Percentiles rank a stretch among this genome's conserved stretches.
phyloP scores from a whole-genome alignment of 805 yeast genomes.

The Metschnikowia santaceciliae region DNA sequence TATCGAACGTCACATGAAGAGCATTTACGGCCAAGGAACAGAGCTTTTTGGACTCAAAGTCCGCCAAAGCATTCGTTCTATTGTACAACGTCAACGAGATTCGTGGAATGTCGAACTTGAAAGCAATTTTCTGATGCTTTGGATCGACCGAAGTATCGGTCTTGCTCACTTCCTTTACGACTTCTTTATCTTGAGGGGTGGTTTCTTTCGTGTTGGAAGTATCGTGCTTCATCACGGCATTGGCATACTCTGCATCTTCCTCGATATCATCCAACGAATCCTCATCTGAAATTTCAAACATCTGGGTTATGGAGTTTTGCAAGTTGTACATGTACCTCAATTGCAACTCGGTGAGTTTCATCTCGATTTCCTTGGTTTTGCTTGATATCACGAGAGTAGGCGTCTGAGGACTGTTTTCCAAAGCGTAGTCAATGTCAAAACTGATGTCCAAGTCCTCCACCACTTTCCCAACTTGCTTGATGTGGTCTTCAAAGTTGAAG shows the following conservation, averaged over 20 bases:
- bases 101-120: slow-evolving; percentile 58
- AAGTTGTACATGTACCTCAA: slow-evolving; percentile 54
- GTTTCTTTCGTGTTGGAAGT: slow-evolving; percentile 3
- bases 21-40: slow-evolving; percentile 51
- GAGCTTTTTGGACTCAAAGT: slow-evolving; percentile 33
- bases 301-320: slow-evolving; percentile 50
- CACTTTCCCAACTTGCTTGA: slow-evolving; percentile 56
- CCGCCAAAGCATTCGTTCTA: slow-evolving; percentile 36
- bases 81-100: slow-evolving; percentile 60
- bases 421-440: slow-evolving; percentile 56
- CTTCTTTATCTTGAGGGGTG: neutral
- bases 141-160: slow-evolving; percentile 15
- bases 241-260: slow-evolving; percentile 63
- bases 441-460: slow-evolving; percentile 60
- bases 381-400: slow-evolving; percentile 56
- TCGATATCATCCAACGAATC: slow-evolving; percentile 49
- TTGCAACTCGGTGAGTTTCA: slow-evolving; percentile 72
- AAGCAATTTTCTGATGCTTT: slow-evolving; percentile 37
- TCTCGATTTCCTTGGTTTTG: slow-evolving; percentile 55
- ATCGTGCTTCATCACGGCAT: slow-evolving; percentile 38
- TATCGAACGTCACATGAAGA: slow-evolving; percentile 46
- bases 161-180: neutral
- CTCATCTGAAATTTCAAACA: slow-evolving; percentile 42
- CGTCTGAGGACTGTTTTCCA: slow-evolving; percentile 29
- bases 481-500: slow-evolving; percentile 45